A percentile compares a stretch with the other conserved stretches of the same genome.
These are phyloP conservation scores for Alternaria atra DNA, from an alignment of 2,329 filamentous ascomycete species.

Conservation along the genomic window DNA sequence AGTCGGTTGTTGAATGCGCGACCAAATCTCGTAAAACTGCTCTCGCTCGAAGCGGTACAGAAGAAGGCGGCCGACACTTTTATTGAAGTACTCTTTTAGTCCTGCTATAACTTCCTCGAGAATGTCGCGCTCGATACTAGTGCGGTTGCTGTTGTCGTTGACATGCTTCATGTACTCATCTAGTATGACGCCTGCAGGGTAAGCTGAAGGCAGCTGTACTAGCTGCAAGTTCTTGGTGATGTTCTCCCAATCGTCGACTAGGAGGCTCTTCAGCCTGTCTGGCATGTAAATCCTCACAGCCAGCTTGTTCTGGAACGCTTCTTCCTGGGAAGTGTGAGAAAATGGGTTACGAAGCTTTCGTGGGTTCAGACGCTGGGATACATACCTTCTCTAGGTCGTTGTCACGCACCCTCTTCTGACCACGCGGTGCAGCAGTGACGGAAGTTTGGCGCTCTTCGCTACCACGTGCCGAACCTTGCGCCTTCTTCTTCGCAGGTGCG, in stretches of 20 bases:
- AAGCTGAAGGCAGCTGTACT: constrained; percentile 80
- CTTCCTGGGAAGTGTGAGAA: constrained; percentile 70
- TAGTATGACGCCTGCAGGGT: constrained; percentile 79
- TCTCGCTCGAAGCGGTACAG: constrained; percentile 93
- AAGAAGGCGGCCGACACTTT: constrained; percentile 83
- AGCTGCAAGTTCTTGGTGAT: constrained; percentile 94
- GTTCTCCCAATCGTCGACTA: constrained; percentile 99
- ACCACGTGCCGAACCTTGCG: constrained; percentile 69
- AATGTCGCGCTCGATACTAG: constrained; percentile 78
- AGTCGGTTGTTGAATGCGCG: constrained; percentile 69
- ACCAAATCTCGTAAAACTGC: constrained; percentile 82
- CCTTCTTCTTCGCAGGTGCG: constrained; percentile 64
- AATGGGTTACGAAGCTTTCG: not conserved
- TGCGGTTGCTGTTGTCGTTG: constrained; percentile 67
- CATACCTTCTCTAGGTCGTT: constrained; percentile 82
- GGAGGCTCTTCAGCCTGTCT: constrained; percentile 86
- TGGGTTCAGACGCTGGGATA: constrained; percentile 10
- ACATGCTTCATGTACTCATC: constrained; percentile 81
- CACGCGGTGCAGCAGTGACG: constrained; percentile 65
- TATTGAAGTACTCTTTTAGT: constrained; percentile 93
- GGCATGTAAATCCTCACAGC: constrained; percentile 87
- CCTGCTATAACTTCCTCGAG: constrained; percentile 89
- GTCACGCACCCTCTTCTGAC: constrained; percentile 78
- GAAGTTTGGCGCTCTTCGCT: constrained; percentile 79
- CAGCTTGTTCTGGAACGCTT: constrained; percentile 82